phyloP scores from a whole-genome alignment of 805 yeast genomes.

The Hanseniaspora valbyensis region DNA sequence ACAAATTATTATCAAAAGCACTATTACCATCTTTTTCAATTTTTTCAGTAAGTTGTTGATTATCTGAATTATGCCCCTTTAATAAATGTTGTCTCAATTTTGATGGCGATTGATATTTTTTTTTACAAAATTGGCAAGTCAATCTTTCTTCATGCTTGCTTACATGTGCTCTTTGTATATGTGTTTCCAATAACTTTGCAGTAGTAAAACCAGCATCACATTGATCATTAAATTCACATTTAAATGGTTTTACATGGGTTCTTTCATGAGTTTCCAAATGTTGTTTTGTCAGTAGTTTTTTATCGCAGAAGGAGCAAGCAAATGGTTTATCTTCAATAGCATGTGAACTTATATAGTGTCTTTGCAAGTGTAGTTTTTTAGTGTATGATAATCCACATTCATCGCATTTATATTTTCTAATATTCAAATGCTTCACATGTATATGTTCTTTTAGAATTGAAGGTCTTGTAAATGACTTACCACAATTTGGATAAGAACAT shows the following conservation, averaged over 20 bases:
- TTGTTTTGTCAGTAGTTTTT: slow-evolving; percentile 71
- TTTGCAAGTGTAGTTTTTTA: slow-evolving; percentile 67
- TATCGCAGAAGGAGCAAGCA: slow-evolving; percentile 62
- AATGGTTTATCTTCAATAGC: slow-evolving; percentile 47
- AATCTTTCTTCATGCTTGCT: slow-evolving; percentile 47
- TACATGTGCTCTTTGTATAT: slow-evolving; percentile 60
- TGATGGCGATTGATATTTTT: slow-evolving; percentile 51
- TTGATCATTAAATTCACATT: slow-evolving; percentile 38
- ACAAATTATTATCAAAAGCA: background rate
- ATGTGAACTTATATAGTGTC: slow-evolving; percentile 60
- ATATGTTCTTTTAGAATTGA: slow-evolving; percentile 73
- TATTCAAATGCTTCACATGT: slow-evolving; percentile 58
- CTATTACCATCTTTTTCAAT: background rate
- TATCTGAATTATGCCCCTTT: slow-evolving; percentile 46
- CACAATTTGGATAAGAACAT: slow-evolving; percentile 59
- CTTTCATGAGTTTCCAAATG: slow-evolving; percentile 74
- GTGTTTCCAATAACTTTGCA: slow-evolving; percentile 46
- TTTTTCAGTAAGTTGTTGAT: background rate
- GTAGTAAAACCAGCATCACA: slow-evolving; percentile 51
- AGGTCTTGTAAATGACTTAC: slow-evolving; percentile 69
- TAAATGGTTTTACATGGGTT: slow-evolving; percentile 61
- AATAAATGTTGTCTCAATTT: slow-evolving; percentile 55
- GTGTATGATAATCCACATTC: slow-evolving; percentile 56
- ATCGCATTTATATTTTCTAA: slow-evolving; percentile 62
- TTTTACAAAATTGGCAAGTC: slow-evolving; percentile 52